phyloP scores from a whole-genome alignment of 2,329 filamentous ascomycete species.

The Colletotrichum ledebouriae region DNA sequence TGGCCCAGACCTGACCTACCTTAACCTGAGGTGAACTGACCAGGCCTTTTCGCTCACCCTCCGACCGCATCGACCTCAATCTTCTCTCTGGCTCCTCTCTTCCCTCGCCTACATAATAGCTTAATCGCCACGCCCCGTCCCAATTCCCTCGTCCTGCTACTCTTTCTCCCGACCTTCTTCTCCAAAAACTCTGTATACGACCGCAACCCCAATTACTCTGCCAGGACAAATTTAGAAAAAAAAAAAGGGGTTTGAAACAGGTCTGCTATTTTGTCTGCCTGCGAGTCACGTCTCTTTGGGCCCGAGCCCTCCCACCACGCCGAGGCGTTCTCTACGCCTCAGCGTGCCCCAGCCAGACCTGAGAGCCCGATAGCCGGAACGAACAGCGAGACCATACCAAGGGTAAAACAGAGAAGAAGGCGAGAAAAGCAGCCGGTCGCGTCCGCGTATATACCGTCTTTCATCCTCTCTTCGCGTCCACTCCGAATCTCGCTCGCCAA shows the following conservation, averaged over 20 bases:
- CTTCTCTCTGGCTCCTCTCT: background rate
- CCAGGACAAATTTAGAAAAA: slow-evolving; percentile 28
- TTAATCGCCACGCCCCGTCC: slow-evolving; percentile 40
- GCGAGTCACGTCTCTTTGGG: slow-evolving; percentile 41
- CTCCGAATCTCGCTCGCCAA: slow-evolving; percentile 14
- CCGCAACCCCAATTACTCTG: slow-evolving; percentile 4
- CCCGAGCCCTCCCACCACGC: slow-evolving; percentile 41
- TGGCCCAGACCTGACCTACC: background rate
- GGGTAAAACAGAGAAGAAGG: slow-evolving; percentile 10
- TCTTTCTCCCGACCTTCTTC: slow-evolving; percentile 26
- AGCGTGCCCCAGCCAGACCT: slow-evolving; percentile 40
- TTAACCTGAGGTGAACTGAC: too few relatives aligned
- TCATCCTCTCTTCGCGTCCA: slow-evolving; percentile 18
- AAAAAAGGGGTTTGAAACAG: slow-evolving; percentile 41
- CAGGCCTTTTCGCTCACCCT: slow-evolving; percentile 12
- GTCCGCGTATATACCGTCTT: slow-evolving; percentile 36
- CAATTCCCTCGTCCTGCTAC: slow-evolving; percentile 34
- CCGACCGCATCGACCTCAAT: slow-evolving; percentile 24
- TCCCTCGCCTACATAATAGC: slow-evolving; percentile 38
- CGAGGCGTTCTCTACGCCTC: slow-evolving; percentile 45
- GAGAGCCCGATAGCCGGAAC: slow-evolving; percentile 24
- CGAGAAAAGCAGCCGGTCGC: slow-evolving; percentile 27
- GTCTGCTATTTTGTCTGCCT: slow-evolving; percentile 45
- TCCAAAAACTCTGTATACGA: slow-evolving; percentile 22
- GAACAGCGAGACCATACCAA: slow-evolving; percentile 8